A percentile compares a stretch with the other conserved stretches of the same genome.
Evolutionary conservation across 2,329 filamentous ascomycete genomes (phyloP).

Genomic region (Aspergillus pseudotamarii): DNA sequence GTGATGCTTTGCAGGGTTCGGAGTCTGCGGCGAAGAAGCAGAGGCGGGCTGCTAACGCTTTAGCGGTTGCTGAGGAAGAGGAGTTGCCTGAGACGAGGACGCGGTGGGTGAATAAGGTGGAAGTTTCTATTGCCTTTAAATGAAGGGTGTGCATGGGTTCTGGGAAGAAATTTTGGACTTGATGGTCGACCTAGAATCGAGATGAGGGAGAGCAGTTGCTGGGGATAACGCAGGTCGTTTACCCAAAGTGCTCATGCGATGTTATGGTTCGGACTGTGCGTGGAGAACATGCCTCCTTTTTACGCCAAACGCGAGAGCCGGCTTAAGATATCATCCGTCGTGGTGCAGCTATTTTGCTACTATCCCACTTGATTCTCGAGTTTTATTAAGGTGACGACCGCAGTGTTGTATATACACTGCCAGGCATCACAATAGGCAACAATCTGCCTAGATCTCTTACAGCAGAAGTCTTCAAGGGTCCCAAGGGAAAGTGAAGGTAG

Average conservation of each 20-base stretch:
- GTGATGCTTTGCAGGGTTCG: constrained; percentile 19
- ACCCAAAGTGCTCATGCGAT: background rate
- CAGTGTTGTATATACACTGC: background rate
- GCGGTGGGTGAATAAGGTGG: constrained; percentile 52
- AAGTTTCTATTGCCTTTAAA: constrained; percentile 47
- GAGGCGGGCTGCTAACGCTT: constrained; percentile 27
- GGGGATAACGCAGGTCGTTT: background rate
- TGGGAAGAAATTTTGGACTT: background rate
- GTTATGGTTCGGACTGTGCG: background rate
- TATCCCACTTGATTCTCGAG: background rate
- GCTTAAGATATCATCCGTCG: background rate
- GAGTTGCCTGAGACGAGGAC: constrained; percentile 49
- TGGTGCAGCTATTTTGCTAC: too few species aligned
- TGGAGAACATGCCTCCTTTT: background rate
- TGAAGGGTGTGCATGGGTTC: constrained; percentile 23
- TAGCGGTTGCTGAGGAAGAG: constrained; percentile 32
- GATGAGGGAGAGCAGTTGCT: background rate
- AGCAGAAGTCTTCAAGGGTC: background rate
- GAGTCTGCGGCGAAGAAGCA: constrained; percentile 32
- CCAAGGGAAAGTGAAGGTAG: background rate
- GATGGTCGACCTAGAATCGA: background rate
- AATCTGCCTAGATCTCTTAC: background rate
- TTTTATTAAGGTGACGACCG: background rate
- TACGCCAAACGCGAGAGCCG: background rate
- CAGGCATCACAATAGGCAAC: background rate